phyloP scores from a whole-genome alignment of 2,329 filamentous ascomycete species.

The Talaromyces marneffei region DNA sequence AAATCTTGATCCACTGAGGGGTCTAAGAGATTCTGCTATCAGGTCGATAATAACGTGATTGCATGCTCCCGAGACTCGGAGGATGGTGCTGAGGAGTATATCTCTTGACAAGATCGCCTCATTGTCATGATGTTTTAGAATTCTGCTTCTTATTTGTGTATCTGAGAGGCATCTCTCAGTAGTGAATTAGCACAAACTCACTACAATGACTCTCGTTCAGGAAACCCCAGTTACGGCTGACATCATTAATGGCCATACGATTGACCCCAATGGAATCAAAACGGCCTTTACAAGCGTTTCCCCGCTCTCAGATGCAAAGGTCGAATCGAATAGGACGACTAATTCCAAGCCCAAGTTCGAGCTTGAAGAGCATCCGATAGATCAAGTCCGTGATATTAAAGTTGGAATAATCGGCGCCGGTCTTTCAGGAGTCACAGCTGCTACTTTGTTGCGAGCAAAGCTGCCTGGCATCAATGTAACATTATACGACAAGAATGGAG shows the following conservation, averaged over 20 bases:
- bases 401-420: conserved; percentile 62
- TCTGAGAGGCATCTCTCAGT: neutral
- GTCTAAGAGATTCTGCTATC: neutral
- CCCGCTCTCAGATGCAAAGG: neutral
- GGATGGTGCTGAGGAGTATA: neutral
- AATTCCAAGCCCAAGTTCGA: conserved; percentile 23
- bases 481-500: conserved; percentile 63
- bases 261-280: neutral
- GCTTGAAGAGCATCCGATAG: conserved; percentile 43
- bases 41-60: conserved; percentile 9
- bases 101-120: neutral
- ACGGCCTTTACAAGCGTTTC: neutral
- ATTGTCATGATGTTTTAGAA: neutral
- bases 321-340: neutral
- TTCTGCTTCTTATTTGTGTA: too few relatives aligned
- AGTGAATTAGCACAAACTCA: neutral
- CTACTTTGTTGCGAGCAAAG: conserved; percentile 61
- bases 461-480: conserved; percentile 61
- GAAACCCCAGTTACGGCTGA: neutral
- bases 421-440: conserved; percentile 58
- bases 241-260: neutral
- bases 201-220: conserved; percentile 1
- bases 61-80: neutral
- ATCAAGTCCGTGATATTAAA: conserved; percentile 44
- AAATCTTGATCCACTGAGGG: conserved; percentile 11